phyloP scores from a whole-genome alignment of 441 rosid species.

The Metrosideros polymorpha region DNA sequence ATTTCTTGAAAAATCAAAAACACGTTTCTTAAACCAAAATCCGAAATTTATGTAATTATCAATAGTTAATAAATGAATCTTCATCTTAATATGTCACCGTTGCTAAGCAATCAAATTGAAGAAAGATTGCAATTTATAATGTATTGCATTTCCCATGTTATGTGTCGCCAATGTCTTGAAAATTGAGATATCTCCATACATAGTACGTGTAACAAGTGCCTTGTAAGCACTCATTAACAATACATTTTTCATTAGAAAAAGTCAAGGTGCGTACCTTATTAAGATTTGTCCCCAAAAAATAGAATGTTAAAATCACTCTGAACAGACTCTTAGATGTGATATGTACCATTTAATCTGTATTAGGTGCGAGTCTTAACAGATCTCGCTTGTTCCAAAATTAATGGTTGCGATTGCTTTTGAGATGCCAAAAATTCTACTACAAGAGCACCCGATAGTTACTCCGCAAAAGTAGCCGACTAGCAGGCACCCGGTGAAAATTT shows the following conservation, averaged over 20 bases:
- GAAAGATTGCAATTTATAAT: neutral
- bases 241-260: no score
- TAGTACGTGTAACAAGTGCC: neutral
- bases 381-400: neutral
- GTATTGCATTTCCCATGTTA: neutral
- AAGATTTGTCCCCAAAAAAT: no score
- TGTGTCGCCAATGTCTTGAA: neutral
- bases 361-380: neutral
- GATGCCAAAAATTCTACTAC: neutral
- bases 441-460: neutral
- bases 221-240: neutral
- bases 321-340: neutral
- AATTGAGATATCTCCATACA: neutral
- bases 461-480: neutral
- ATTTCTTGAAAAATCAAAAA: no score
- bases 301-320: neutral
- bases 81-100: no score
- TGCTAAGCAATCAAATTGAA: neutral
- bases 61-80: no score
- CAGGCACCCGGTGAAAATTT: neutral
- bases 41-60: no score
- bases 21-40: no score
- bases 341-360: neutral
- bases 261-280: no score
- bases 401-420: neutral